Base-by-base conservation (phyloP, 129 eudicot genomes). In the Dittrichia graveolens region DNA sequence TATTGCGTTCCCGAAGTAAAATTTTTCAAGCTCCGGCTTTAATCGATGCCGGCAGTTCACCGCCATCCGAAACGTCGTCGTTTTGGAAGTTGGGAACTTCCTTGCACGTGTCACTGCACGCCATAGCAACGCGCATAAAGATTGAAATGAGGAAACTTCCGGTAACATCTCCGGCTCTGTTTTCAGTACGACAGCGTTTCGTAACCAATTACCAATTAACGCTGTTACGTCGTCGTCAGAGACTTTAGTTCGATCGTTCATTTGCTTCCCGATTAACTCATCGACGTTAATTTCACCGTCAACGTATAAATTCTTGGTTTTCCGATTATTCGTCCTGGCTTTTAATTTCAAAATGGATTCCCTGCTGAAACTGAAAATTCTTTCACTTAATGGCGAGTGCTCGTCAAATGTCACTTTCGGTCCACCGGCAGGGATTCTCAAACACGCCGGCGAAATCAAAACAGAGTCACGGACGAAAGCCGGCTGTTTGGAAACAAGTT, bases 51-150 rank as follows among this genome's bases (percentile, higher is more conserved):
- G 88, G 65, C 95, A 87, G 35, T 90, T 90, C 5, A 90, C 96
- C 3, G 96, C 96, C 96, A 87, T 90, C 11, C 95, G 67, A 43
- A 90, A 90, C 39, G 96, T 90, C 10, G 96, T 83, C 72, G 80
- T 82, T 83, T 90, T 85, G 0, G 76, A 39, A 0, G 75, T 18
- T 2, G 87, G 84, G 2, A 85, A 52, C 13, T 87, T 87, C 57
- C 96, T 75, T 6, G 96, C 96, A 52, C 96, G 95, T 66, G 96
- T 90, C 15, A 90, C 88, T 2, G 81, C 88, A 4, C 91, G 89
- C 96, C 96, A 90, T 0, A 90, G 72, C 37, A 87, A 60, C 10
- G 96, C 95, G 64, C 85, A 82, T 7, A 90, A 72, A 1, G 96
- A 87, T 10, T 90, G 96, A 64, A 90, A 87, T 3, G 96, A 90